Evolutionary conservation across 2,329 filamentous ascomycete genomes (phyloP).

Genomic region (Balansia obtecta): DNA sequence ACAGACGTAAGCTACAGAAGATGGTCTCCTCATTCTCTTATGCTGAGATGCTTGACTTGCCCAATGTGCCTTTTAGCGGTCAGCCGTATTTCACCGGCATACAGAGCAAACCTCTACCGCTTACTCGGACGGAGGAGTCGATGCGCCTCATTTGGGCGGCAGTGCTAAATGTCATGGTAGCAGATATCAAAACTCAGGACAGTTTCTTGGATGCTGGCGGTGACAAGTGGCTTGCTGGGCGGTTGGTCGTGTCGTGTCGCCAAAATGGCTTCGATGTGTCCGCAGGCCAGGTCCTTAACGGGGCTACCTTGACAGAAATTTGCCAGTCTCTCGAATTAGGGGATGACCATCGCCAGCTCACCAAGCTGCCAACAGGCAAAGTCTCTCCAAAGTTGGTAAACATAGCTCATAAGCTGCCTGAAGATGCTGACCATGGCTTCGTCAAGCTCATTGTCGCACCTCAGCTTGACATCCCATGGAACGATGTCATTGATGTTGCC

Average conservation of each 20-base stretch:
- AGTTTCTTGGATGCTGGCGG: conserved; percentile 36
- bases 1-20: conserved; percentile 34
- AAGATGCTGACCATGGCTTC: conserved; percentile 19
- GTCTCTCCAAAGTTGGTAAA: conserved; percentile 5
- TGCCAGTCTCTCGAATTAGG: conserved; percentile 21
- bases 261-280: conserved; percentile 27
- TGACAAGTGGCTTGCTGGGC: conserved; percentile 29
- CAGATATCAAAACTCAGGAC: conserved; percentile 27
- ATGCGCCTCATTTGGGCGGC: conserved; percentile 36
- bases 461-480: conserved; percentile 27
- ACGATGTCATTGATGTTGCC: conserved; percentile 33
- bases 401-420: conserved; percentile 4
- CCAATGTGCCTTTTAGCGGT: conserved; percentile 19
- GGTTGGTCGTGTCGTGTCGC: conserved; percentile 32
- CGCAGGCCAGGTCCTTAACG: conserved; percentile 29
- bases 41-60: conserved; percentile 29
- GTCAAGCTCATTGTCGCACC: conserved; percentile 29
- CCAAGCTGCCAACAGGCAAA: not conserved
- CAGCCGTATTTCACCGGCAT: conserved; percentile 22
- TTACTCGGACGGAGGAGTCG: conserved; percentile 33
- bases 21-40: conserved; percentile 29
- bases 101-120: conserved; percentile 31
- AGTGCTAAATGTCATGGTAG: conserved; percentile 26
- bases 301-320: conserved; percentile 30
- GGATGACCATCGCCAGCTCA: conserved; percentile 3